phyloP scores from a whole-genome alignment of 805 yeast genomes.

The Candida yuanshanica region DNA sequence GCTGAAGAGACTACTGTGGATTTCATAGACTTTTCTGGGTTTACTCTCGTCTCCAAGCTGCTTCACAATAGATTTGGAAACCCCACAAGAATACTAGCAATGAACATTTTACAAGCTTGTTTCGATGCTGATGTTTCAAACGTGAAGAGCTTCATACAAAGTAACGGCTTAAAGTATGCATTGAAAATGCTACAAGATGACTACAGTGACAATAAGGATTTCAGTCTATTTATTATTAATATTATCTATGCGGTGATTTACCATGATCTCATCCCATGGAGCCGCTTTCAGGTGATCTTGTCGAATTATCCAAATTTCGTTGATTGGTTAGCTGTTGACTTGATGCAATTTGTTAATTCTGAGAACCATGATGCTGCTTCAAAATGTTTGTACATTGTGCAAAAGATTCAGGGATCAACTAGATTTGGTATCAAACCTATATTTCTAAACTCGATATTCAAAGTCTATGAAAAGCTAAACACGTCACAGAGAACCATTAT shows the following conservation, averaged over 20 bases:
- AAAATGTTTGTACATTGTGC: slow-evolving; percentile 30
- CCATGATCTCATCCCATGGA: slow-evolving; percentile 33
- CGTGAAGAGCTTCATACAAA: slow-evolving; percentile 35
- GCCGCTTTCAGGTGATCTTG: slow-evolving; percentile 36
- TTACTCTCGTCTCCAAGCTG: slow-evolving; percentile 8
- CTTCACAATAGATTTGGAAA: slow-evolving; percentile 1
- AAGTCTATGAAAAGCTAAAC: slow-evolving; percentile 30
- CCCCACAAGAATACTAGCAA: slow-evolving; percentile 1
- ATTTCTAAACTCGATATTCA: slow-evolving; percentile 39
- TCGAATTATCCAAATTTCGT: slow-evolving; percentile 32
- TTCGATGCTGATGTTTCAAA: slow-evolving; percentile 27
- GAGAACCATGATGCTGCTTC: slow-evolving; percentile 18
- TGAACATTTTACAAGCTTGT: slow-evolving; percentile 5
- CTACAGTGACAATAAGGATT: slow-evolving; percentile 32
- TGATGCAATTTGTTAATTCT: slow-evolving; percentile 23
- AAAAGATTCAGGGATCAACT: slow-evolving; percentile 30
- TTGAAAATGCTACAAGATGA: slow-evolving; percentile 41
- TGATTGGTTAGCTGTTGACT: slow-evolving; percentile 36
- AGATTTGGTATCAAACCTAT: slow-evolving; percentile 37
- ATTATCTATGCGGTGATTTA: slow-evolving; percentile 1
- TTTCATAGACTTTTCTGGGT: slow-evolving; percentile 18
- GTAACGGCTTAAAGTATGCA: slow-evolving; percentile 38
- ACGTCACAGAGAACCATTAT: slow-evolving; percentile 31
- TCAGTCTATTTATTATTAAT: slow-evolving; percentile 34
- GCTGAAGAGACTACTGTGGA: not conserved